Percentiles rank a stretch among this genome's conserved stretches.
Conservation (phyloP, 768 basidiomycete genomes). For the Russula earlei region DNA sequence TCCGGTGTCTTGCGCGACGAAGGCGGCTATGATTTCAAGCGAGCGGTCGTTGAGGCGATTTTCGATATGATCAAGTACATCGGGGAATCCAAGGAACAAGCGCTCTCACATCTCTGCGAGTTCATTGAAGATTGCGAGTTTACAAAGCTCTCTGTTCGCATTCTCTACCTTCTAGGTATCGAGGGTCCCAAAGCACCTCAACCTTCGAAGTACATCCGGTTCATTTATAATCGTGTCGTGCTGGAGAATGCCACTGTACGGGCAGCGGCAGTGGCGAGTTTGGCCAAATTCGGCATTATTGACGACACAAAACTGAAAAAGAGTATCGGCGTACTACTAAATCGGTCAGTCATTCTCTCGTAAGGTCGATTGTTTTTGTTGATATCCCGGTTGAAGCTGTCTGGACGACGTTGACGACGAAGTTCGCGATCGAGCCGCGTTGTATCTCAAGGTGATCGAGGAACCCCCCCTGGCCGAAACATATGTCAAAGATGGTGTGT, state of each 20-base stretch:
- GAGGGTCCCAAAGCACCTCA: slow-evolving; percentile 96
- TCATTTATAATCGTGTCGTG: slow-evolving; percentile 99
- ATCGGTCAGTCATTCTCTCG: slow-evolving; percentile 41
- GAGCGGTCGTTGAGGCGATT: slow-evolving; percentile 97
- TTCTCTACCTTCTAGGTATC: slow-evolving; percentile 87
- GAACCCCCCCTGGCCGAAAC: slow-evolving; percentile 72
- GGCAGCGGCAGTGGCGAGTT: slow-evolving; percentile 87
- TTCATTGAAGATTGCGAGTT: slow-evolving; percentile 99
- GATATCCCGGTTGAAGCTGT: slow-evolving; percentile 44
- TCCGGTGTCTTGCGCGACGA: slow-evolving; percentile 96
- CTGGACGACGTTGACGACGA: slow-evolving; percentile 98
- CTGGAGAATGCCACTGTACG: slow-evolving; percentile 96
- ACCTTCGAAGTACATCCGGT: slow-evolving; percentile 97
- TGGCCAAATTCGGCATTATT: slow-evolving; percentile 95
- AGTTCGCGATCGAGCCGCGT: slow-evolving; percentile 92
- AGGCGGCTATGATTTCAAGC: slow-evolving; percentile 99
- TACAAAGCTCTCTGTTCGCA: slow-evolving; percentile 95
- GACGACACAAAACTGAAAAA: slow-evolving; percentile 67
- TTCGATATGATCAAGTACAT: slow-evolving; percentile 99
- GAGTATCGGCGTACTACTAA: slow-evolving; percentile 82
- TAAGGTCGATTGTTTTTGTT: slow-evolving; percentile 6
- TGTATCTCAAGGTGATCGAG: slow-evolving; percentile 81
- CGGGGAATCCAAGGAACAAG: slow-evolving; percentile 90
- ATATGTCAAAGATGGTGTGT: slow-evolving; percentile 86
- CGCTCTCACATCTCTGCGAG: slow-evolving; percentile 95